Percentiles rank a stretch among this genome's conserved stretches.
Conservation (phyloP, 768 basidiomycete genomes). For the Pleurotus giganteus region DNA sequence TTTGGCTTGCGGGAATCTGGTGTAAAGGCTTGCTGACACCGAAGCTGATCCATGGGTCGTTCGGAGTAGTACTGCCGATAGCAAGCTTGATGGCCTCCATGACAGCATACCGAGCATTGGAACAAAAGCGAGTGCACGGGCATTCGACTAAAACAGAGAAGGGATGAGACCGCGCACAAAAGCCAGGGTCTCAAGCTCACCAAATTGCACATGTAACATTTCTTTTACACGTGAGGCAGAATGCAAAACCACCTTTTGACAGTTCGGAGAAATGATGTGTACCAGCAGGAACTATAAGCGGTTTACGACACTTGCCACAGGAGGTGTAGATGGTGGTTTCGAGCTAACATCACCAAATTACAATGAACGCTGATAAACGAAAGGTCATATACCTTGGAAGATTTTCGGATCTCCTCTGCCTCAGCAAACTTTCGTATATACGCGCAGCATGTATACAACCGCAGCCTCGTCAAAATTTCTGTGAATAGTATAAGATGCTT, state of each 20-base stretch:
- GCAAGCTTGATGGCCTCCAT: constrained; percentile 82
- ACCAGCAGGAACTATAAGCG: constrained; percentile 44
- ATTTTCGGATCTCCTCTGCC: constrained; percentile 47
- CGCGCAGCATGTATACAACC: constrained; percentile 65
- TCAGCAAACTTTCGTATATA: constrained; percentile 69
- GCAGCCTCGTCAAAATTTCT: constrained; percentile 66
- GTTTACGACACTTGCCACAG: constrained; percentile 70
- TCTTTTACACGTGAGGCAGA: constrained; percentile 55
- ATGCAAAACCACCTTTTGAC: constrained; percentile 45
- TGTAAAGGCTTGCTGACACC: constrained; percentile 13
- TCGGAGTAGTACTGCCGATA: constrained; percentile 66
- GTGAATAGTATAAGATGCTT: not conserved
- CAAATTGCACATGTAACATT: constrained; percentile 67
- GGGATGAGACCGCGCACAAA: not conserved
- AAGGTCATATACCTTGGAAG: constrained; percentile 45
- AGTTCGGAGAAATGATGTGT: constrained; percentile 21
- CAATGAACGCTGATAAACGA: not conserved
- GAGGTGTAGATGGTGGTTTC: constrained; percentile 70
- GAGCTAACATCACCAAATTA: constrained; percentile 37
- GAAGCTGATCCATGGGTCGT: constrained; percentile 49
- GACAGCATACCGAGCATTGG: constrained; percentile 72
- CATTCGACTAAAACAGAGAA: constrained; percentile 51
- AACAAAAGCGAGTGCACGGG: constrained; percentile 72
- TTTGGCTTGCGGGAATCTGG: constrained; percentile 15
- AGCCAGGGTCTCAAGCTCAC: constrained; percentile 35